phyloP scores from a whole-genome alignment of 1,284 basidiomycete species.

The Polyporus tsugae region DNA sequence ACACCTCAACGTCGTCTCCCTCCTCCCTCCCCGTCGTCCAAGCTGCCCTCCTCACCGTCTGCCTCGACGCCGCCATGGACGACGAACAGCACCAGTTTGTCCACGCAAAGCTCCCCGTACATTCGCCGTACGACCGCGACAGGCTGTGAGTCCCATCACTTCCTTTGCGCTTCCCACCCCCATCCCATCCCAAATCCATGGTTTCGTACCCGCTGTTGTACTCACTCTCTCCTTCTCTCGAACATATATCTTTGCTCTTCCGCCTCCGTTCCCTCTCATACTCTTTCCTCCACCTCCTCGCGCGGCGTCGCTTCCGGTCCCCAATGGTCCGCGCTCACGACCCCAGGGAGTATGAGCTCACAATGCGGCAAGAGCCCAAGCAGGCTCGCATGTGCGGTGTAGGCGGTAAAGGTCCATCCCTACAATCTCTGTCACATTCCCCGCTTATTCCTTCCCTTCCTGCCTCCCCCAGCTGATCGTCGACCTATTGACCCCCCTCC shows the following conservation, averaged over 20 bases:
- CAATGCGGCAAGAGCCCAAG: conserved; percentile 88
- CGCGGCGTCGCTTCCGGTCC: conserved; percentile 13
- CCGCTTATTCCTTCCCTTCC: conserved; percentile 21
- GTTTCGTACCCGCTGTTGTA: conserved; percentile 30
- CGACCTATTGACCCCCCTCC: conserved; percentile 96
- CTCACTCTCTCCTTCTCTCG: conserved; percentile 31
- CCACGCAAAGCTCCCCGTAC: conserved; percentile 41
- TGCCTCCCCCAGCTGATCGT: conserved; percentile 73
- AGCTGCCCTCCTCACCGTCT: conserved; percentile 9
- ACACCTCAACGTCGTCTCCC: conserved; percentile 21
- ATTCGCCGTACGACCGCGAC: conserved; percentile 43
- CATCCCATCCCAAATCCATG: conserved; percentile 32
- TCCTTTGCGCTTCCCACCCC: conserved; percentile 29
- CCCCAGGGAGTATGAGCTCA: conserved; percentile 83
- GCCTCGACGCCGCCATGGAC: conserved; percentile 38
- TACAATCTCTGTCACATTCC: conserved; percentile 25
- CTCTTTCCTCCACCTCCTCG: conserved; percentile 15
- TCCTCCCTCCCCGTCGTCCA: conserved; percentile 19
- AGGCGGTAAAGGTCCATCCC: conserved; percentile 76
- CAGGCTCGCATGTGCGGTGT: conserved; percentile 94
- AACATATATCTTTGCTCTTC: conserved; percentile 28
- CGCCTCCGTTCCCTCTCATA: conserved; percentile 15
- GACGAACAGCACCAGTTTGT: conserved; percentile 45
- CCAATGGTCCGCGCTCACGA: conserved; percentile 38
- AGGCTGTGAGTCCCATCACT: conserved; percentile 42